Percentiles rank a stretch among this genome's conserved stretches.
phyloP scores from a whole-genome alignment of 495 filamentous ascomycete genomes.

The Cercophora samala region DNA sequence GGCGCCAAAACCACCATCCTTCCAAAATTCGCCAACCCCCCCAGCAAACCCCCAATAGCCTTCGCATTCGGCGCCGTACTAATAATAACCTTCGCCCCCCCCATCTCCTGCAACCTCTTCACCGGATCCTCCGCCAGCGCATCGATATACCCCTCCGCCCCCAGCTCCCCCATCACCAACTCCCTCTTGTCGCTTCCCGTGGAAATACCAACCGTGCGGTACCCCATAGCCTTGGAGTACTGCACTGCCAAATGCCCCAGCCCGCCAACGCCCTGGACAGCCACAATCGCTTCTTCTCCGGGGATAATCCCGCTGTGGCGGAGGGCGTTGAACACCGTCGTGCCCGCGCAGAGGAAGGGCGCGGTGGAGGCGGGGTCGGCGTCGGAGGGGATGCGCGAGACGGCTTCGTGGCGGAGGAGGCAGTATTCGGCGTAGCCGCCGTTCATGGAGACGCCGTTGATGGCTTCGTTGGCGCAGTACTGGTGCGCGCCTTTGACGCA shows the following conservation, averaged over 20 bases:
- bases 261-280: conserved; percentile 18
- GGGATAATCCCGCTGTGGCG: conserved; percentile 51
- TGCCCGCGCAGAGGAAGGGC: conserved; percentile 64
- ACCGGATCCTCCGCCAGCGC: conserved; percentile 50
- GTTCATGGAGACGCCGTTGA: conserved; percentile 50
- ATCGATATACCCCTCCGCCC: conserved; percentile 65
- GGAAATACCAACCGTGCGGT: conserved; percentile 51
- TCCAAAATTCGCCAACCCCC: conserved; percentile 50
- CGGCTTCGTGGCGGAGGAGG: conserved; percentile 56
- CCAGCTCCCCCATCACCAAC: conserved; percentile 54
- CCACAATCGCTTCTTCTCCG: conserved; percentile 55
- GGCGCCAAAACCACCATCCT: conserved; percentile 58
- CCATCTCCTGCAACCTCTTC: conserved; percentile 49
- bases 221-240: background rate
- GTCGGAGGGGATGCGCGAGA: conserved; percentile 54
- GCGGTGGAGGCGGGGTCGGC: conserved; percentile 56
- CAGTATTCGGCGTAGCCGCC: conserved; percentile 63
- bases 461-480: conserved; percentile 44
- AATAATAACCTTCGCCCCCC: conserved; percentile 60
- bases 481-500: conserved; percentile 49
- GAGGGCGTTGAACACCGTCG: conserved; percentile 67
- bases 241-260: background rate
- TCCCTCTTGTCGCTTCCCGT: conserved; percentile 51
- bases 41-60: conserved; percentile 46
- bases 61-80: conserved; percentile 59